Evolutionary conservation across 2,329 filamentous ascomycete genomes (phyloP).

Genomic region (Uncinocarpus reesii): DNA sequence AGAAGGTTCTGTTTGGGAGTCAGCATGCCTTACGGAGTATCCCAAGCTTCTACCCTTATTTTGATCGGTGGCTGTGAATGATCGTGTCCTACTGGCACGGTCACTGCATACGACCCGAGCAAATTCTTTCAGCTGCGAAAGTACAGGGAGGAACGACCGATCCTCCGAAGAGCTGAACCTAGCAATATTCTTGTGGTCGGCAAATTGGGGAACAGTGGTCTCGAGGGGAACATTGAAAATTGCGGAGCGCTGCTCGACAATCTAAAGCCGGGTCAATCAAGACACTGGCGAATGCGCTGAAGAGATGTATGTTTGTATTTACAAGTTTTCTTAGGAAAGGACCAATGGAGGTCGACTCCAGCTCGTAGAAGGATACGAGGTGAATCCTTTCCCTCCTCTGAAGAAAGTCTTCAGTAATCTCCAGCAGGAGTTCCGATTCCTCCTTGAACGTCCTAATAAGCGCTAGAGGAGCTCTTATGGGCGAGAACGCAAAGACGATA

Average conservation of each 20-base stretch:
- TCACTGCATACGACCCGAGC: no score
- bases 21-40: not conserved
- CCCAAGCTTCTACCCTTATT: not conserved
- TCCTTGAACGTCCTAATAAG: slow-evolving; percentile 35
- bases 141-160: slow-evolving; percentile 7
- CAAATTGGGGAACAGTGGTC: slow-evolving; percentile 4
- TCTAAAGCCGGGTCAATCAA: no score
- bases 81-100: not conserved
- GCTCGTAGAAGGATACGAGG: slow-evolving; percentile 13
- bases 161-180: slow-evolving; percentile 10
- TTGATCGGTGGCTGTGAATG: not conserved
- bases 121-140: not conserved
- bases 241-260: slow-evolving; percentile 9
- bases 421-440: slow-evolving; percentile 33
- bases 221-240: slow-evolving; percentile 9
- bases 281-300: no score
- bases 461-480: no score
- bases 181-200: slow-evolving; percentile 12
- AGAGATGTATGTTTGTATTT: not conserved
- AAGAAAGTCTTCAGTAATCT: slow-evolving; percentile 31
- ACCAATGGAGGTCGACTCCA: not conserved
- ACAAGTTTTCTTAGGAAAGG: not conserved
- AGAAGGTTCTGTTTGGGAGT: not conserved
- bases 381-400: slow-evolving; percentile 1
- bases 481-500: not conserved